Evolutionary conservation across 257 asterid genomes (phyloP).

Genomic region (Nicotiana undulata): DNA sequence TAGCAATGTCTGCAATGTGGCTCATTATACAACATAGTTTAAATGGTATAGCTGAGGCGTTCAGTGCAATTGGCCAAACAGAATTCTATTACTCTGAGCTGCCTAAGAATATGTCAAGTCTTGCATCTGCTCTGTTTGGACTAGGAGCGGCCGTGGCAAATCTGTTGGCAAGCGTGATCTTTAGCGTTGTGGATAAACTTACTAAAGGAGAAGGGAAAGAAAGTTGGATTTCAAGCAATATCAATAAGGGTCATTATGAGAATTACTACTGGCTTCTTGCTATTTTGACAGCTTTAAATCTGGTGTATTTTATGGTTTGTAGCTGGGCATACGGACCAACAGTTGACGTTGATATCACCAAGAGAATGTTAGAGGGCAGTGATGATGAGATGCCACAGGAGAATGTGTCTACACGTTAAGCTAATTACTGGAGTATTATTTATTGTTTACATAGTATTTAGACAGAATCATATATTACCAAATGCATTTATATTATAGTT

Average conservation of each 20-base stretch:
- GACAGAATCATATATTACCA: too few species aligned
- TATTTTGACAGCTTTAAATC: neutral
- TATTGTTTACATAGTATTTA: too few species aligned
- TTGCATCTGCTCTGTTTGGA: neutral
- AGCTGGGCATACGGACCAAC: neutral
- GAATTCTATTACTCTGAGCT: neutral
- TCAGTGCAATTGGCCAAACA: neutral
- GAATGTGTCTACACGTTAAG: too few species aligned
- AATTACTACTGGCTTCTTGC: slow-evolving; percentile 2
- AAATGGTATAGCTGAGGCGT: too few species aligned
- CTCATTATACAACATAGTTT: neutral
- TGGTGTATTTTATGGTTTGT: neutral
- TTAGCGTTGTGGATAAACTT: slow-evolving; percentile 27
- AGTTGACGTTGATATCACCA: neutral
- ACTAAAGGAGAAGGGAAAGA: slow-evolving; percentile 32
- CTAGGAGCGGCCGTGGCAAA: slow-evolving; percentile 16
- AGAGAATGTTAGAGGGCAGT: too few species aligned
- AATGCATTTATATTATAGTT: too few species aligned
- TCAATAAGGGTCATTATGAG: slow-evolving; percentile 3
- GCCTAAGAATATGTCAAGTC: neutral
- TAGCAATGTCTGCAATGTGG: neutral
- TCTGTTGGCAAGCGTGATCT: slow-evolving; percentile 33
- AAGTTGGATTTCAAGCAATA: slow-evolving; percentile 41
- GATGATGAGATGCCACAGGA: too few species aligned
- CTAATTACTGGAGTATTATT: too few species aligned